Conservation (phyloP, 352 stramenopile genomes). For the Globisporangium echinulatum region DNA sequence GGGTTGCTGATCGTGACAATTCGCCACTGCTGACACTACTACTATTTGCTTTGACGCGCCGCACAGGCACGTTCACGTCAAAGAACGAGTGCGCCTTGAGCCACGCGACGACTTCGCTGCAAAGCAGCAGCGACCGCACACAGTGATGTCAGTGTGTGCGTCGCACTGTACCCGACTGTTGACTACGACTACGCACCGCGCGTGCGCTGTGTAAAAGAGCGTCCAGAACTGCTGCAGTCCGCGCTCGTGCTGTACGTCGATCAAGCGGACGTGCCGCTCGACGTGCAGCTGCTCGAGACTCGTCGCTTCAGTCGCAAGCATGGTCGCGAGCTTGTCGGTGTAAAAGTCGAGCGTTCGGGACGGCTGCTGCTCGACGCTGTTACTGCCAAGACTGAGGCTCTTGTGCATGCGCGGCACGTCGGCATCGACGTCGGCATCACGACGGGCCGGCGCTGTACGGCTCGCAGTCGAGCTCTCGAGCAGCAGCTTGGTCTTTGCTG, state of each 20-base stretch:
- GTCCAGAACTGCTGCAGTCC: conserved; percentile 57
- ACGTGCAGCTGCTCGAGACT: conserved; percentile 16
- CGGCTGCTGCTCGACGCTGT: not conserved
- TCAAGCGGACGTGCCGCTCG: conserved; percentile 32
- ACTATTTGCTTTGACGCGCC: not conserved
- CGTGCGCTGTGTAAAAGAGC: conserved; percentile 29
- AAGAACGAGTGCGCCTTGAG: conserved; percentile 53
- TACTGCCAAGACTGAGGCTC: conserved; percentile 7
- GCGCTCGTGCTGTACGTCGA: conserved; percentile 24
- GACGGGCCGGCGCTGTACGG: not conserved
- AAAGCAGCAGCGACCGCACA: conserved; percentile 1
- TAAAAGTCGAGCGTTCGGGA: conserved; percentile 54
- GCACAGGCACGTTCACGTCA: conserved; percentile 61
- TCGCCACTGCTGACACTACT: not conserved
- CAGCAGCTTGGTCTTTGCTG: conserved; percentile 65
- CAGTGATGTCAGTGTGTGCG: conserved; percentile 1
- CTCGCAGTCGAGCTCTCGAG: conserved; percentile 17
- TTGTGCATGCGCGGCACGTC: conserved; percentile 1
- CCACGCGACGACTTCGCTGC: conserved; percentile 54
- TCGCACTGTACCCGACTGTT: not conserved
- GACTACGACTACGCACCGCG: conserved; percentile 18
- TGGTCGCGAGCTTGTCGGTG: conserved; percentile 25
- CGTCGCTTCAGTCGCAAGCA: conserved; percentile 28
- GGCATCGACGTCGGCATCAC: not conserved
- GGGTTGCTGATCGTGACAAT: not conserved